These are phyloP conservation scores for Malassezia psittaci DNA, from an alignment of 1,284 basidiomycete species.

Conservation along the genomic window DNA sequence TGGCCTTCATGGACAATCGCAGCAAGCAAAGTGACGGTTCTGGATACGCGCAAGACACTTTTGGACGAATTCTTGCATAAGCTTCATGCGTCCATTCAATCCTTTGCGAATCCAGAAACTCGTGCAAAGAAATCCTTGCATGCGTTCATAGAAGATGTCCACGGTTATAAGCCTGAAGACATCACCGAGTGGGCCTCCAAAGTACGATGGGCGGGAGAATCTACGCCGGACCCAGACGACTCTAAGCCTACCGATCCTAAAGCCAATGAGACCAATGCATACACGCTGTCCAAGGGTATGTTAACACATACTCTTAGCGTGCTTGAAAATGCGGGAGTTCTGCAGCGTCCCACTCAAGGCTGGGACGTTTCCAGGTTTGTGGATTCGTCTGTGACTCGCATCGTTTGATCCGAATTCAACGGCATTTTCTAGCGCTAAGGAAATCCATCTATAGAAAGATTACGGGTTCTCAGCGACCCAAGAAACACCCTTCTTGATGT, in stretches of 20 bases:
- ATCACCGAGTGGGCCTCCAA: constrained; percentile 54
- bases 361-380: not conserved
- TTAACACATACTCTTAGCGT: constrained; percentile 24
- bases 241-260: constrained; percentile 9
- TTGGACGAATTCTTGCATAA: constrained; percentile 23
- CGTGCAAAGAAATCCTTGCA: constrained; percentile 12
- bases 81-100: constrained; percentile 22
- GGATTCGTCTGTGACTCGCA: not conserved
- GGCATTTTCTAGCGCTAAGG: not conserved
- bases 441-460: constrained; percentile 5
- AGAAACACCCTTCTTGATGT: constrained; percentile 46
- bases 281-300: constrained; percentile 21
- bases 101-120: constrained; percentile 28
- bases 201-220: constrained; percentile 37
- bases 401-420: not conserved
- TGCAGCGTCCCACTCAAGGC: constrained; percentile 1
- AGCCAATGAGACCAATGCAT: constrained; percentile 15
- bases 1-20: constrained; percentile 78
- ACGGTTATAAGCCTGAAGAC: constrained; percentile 60
- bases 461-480: constrained; percentile 39
- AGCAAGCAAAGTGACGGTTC: constrained; percentile 22
- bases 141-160: constrained; percentile 23
- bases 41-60: not conserved
- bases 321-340: constrained; percentile 34
- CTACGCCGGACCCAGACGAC: constrained; percentile 19